Conservation (phyloP, 176 grass and related monocot species). For the Carex kokanica region DNA sequence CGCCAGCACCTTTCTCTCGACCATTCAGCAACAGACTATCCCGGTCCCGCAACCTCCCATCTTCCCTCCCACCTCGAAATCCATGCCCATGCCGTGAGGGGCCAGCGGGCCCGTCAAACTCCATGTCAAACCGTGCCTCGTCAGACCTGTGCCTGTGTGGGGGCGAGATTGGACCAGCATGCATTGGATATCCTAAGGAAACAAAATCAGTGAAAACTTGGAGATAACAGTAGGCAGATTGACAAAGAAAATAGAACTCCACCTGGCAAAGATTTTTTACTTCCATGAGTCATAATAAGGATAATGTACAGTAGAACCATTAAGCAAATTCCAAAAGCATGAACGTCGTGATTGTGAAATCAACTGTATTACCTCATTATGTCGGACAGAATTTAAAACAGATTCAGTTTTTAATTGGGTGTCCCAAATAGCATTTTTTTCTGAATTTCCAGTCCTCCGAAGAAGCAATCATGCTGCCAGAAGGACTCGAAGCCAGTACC, state of each 20-base stretch:
- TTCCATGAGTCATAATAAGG: not conserved
- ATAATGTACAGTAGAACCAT: slow-evolving; percentile 1
- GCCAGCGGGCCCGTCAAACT: slow-evolving; percentile 17
- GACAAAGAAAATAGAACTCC: not conserved
- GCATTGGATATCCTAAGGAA: slow-evolving; percentile 64
- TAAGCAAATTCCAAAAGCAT: not conserved
- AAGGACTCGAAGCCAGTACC: slow-evolving; percentile 13
- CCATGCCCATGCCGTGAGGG: slow-evolving; percentile 39
- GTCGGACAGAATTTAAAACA: not conserved
- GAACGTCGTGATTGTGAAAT: not conserved
- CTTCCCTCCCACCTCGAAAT: slow-evolving; percentile 63
- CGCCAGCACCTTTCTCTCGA: slow-evolving; percentile 56
- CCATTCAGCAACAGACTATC: slow-evolving; percentile 35
- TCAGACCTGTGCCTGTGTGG: slow-evolving; percentile 39
- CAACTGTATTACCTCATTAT: slow-evolving; percentile 10
- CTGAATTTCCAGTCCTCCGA: slow-evolving; percentile 14
- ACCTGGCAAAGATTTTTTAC: not conserved
- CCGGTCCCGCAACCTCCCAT: slow-evolving; percentile 52
- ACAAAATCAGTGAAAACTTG: slow-evolving; percentile 5
- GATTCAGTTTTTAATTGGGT: not conserved
- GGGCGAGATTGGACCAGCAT: slow-evolving; percentile 49
- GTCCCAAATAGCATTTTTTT: not conserved
- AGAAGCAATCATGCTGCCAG: slow-evolving; percentile 9
- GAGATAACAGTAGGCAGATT: slow-evolving; percentile 13
- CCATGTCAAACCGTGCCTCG: slow-evolving; percentile 38